A percentile compares a stretch with the other conserved stretches of the same genome.
Conservation (phyloP, 2,329 filamentous ascomycete species). For the Didymella glomerata region DNA sequence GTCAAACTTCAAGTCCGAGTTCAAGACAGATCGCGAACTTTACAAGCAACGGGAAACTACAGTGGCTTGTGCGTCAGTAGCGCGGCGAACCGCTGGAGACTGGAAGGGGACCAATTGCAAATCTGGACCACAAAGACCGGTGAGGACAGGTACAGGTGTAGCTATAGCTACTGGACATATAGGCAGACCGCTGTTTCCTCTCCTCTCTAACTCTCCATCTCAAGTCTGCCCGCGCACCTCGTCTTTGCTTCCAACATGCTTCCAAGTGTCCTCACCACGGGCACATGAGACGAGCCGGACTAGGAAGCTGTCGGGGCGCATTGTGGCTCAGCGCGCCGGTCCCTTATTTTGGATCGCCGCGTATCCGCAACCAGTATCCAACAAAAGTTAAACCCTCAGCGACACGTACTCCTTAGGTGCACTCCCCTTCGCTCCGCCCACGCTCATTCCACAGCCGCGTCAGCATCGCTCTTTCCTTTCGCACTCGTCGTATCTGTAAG, state of each 20-base stretch:
- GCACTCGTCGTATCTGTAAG: conserved; percentile 34
- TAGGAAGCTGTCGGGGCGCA: conserved; percentile 15
- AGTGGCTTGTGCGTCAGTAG: conserved; percentile 43
- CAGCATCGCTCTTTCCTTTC: conserved; percentile 23
- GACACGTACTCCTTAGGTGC: conserved; percentile 18
- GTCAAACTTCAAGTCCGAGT: conserved; percentile 18
- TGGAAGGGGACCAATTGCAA: conserved; percentile 35
- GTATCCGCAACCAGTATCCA: conserved; percentile 9
- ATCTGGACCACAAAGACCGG: conserved; percentile 18
- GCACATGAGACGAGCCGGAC: conserved; percentile 13
- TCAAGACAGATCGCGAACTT: conserved; percentile 30
- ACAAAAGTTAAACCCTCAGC: conserved; percentile 9
- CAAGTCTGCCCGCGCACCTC: conserved; percentile 1
- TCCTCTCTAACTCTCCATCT: background rate
- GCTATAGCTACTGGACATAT: conserved; percentile 11
- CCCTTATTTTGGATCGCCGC: conserved; percentile 19
- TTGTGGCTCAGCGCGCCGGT: conserved; percentile 15
- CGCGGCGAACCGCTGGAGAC: conserved; percentile 33
- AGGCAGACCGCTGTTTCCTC: conserved; percentile 7
- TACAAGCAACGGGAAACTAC: conserved; percentile 36
- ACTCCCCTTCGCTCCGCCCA: conserved; percentile 22
- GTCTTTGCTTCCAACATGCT: background rate
- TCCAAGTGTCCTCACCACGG: conserved; percentile 12
- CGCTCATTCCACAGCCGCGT: conserved; percentile 37
- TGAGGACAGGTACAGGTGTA: conserved; percentile 17